Percentiles rank a stretch among this genome's conserved stretches.
phyloP scores from a whole-genome alignment of 768 basidiomycete species.

The Hirschioporus abietinus region DNA sequence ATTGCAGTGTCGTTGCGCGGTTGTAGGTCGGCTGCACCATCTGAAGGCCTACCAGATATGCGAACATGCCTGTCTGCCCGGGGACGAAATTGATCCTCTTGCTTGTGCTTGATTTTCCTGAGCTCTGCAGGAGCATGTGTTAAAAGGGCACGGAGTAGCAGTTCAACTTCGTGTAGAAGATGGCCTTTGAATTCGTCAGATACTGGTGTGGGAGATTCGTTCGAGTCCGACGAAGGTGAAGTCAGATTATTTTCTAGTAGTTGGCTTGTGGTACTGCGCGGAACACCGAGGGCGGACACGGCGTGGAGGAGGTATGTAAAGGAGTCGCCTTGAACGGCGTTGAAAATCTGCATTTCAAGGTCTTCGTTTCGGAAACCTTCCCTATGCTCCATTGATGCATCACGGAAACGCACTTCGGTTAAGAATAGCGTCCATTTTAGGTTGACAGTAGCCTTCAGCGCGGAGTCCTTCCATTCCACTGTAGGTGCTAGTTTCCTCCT shows the following conservation, averaged over 20 bases:
- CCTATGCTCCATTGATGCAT: conserved; percentile 56
- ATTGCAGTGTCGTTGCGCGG: conserved; percentile 83
- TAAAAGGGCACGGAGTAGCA: conserved; percentile 64
- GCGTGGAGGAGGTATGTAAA: conserved; percentile 67
- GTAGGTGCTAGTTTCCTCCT: conserved; percentile 45
- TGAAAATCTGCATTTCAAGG: conserved; percentile 76
- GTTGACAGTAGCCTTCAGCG: conserved; percentile 66
- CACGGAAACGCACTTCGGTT: conserved; percentile 66
- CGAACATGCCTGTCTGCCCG: conserved; percentile 24
- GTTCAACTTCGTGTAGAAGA: conserved; percentile 63
- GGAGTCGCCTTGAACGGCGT: conserved; percentile 77
- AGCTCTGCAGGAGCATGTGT: conserved; percentile 76
- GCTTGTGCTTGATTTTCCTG: conserved; percentile 81
- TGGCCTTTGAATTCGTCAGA: conserved; percentile 46
- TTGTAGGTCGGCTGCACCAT: conserved; percentile 25
- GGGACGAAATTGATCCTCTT: conserved; percentile 64
- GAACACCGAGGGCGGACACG: conserved; percentile 30
- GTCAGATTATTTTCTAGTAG: conserved; percentile 28
- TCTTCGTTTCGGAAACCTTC: conserved; percentile 71
- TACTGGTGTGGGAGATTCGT: conserved; percentile 33
- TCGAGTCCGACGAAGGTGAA: conserved; percentile 30
- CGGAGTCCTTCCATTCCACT: conserved; percentile 61
- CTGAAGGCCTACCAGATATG: conserved; percentile 26
- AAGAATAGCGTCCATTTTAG: conserved; percentile 88
- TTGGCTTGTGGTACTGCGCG: conserved; percentile 4